phyloP scores from a whole-genome alignment of 108 stramenopile species.

The Pseudonitzschia multiseries region DNA sequence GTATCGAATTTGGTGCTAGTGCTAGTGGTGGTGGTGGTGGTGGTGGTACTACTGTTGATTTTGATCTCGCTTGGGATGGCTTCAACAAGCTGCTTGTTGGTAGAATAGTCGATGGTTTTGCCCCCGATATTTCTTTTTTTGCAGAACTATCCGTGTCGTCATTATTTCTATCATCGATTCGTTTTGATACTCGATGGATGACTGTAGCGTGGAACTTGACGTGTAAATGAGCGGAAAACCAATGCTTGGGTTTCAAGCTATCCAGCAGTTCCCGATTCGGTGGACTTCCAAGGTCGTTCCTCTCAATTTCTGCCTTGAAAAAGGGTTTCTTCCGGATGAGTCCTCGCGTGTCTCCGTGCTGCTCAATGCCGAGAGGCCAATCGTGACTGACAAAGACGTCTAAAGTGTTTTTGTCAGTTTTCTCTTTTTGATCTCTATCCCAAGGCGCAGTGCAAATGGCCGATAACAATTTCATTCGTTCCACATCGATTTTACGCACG shows the following conservation, averaged over 20 bases:
- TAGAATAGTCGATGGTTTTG: not conserved
- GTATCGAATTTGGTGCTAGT: too few species aligned
- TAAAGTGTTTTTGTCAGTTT: constrained; percentile 22
- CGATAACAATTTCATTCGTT: constrained; percentile 53
- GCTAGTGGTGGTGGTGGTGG: not conserved
- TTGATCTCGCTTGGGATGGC: constrained; percentile 36
- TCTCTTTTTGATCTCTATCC: not conserved
- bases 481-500: constrained; percentile 83
- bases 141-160: not conserved
- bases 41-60: not conserved
- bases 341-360: constrained; percentile 71
- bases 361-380: constrained; percentile 95
- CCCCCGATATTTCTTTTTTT: not conserved
- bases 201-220: constrained; percentile 93
- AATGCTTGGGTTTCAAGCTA: constrained; percentile 81
- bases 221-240: constrained; percentile 99
- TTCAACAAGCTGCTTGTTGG: constrained; percentile 5
- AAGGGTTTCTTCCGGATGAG: constrained; percentile 83
- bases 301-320: constrained; percentile 82
- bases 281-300: constrained; percentile 90
- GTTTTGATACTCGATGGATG: constrained; percentile 36
- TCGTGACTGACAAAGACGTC: constrained; percentile 95
- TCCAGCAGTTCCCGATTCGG: constrained; percentile 81
- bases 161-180: constrained; percentile 13
- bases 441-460: not conserved